A percentile compares a stretch with the other conserved stretches of the same genome.
phyloP scores from a whole-genome alignment of 805 yeast species.

The Starmerella roubikii region DNA sequence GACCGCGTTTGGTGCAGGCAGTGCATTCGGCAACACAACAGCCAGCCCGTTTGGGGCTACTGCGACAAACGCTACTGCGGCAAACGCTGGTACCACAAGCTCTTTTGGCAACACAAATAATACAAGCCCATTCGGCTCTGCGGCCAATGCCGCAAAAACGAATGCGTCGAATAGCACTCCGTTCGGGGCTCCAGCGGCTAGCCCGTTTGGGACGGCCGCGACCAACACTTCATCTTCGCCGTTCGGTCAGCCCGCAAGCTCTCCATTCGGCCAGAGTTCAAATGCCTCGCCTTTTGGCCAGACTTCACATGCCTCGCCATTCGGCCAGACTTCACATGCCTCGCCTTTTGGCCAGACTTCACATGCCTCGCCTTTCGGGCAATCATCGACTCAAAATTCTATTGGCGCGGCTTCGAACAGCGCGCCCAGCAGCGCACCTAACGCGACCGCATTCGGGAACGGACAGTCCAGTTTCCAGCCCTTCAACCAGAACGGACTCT shows the following conservation, averaged over 20 bases:
- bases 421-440: background rate
- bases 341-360: conserved; percentile 4
- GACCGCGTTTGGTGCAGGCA: no score
- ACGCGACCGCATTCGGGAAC: background rate
- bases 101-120: background rate
- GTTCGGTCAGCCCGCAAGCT: background rate
- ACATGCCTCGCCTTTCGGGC: conserved; percentile 2
- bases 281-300: background rate
- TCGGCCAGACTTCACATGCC: conserved; percentile 1
- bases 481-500: conserved; percentile 26
- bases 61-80: background rate
- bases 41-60: background rate
- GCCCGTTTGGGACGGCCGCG: background rate
- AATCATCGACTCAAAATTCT: no score
- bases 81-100: background rate
- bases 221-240: conserved; percentile 1
- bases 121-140: background rate
- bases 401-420: no score
- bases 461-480: no score
- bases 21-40: no score
- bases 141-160: background rate
- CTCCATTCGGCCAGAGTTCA: conserved; percentile 1
- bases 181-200: background rate
- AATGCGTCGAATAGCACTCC: background rate
- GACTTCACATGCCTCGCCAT: conserved; percentile 2